Evolutionary conservation across 2,329 filamentous ascomycete species (phyloP), one percentile per base, ranked within the genome.

Genomic region (Neofusicoccum sp.): DNA sequence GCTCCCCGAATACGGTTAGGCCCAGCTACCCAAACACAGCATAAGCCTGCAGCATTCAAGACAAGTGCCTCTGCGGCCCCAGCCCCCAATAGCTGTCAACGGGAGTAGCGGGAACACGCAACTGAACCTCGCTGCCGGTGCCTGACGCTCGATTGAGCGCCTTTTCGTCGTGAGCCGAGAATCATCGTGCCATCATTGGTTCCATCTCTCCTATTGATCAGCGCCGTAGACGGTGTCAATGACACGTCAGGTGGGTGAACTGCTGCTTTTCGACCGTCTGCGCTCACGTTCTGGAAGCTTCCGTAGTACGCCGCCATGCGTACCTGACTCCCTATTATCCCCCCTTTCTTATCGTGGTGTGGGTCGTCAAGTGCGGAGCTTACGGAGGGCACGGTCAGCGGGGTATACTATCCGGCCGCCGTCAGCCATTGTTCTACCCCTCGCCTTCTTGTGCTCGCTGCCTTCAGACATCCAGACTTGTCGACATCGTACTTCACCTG

Each of bases 271-370:
- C 26, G 51, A 20, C 51, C 12, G n/a, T 12, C 11, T 16, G 14
- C n/a, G 26, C 26, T 14, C 26, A 56, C 16, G 36, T 34, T 56
- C 51, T 56, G 51, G 51, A 54, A 56, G 6, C 28, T 36, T 5
- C 51, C 51, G 34, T 24, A 9, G 41, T 56, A 38, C 51, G 51
- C 51, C 41, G n/a, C n/a, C n/a, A 56, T 56, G 43, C 34, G n/a
- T 16, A n/a, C 51, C 51, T 40, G 34, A 30, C 48, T 53, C 34
- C 40, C n/a, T n/a, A n/a, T 33, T 33, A 33, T 43, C 38, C 38
- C 51, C 28, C 33, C 30, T 56, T 26, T 56, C 38, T 14, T 30
- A 31, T 56, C 38, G 16, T 16, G 31, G 26, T 14, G 20, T 43
- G n/a, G 14, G 34, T 9, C 16, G 45, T 16, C 36, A 33, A 43